Evolutionary conservation across 2,329 filamentous ascomycete species (phyloP), one percentile per base, ranked within the genome.

Genomic region (Penicillium rolfsii): DNA sequence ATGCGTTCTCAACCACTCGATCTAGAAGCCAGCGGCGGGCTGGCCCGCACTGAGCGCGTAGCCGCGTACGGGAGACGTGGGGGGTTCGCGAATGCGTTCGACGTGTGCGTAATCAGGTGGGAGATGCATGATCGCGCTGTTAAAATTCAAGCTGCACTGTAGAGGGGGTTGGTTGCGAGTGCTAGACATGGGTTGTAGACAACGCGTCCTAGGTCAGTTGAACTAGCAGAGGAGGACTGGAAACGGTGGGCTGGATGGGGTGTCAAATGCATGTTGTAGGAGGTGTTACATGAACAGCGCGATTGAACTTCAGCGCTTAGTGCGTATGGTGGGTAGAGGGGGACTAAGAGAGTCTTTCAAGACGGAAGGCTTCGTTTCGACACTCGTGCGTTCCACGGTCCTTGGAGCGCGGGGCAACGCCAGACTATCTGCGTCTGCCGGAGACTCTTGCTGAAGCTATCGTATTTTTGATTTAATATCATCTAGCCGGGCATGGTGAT

Each of bases 311-410:
- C 9, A 35, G 33, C 12, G 35, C 35, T 36, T 12, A 14, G 1
- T 14, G 12, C 35, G 35, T 16, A 16, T 36, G 4, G 5, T 4
- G 35, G 35, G 2, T 4, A 2, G 33, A 35, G 2, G 1, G 1
- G 35, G 12, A 36, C 35, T 5, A 36, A 87, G 76, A 68, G 84
- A 80, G 68, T 86, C 80, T n/a, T 75, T 9, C 9, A 41, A 41
- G 59, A 86, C 77, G 72, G 86, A 87, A 73, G 86, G 84, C 61
- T 86, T 82, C 5, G 84, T 83, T 69, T 87, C 86, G 3, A 83
- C 82, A 73, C 63, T 64, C 86, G 84, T 0, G 77, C 78, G 59
- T 87, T 83, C 24, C 64, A 72, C 9, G 84, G 74, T 40, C 35
- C 12, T 3, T 36, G 35, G 8, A 14, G 12, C 14, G 35, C 35